A percentile compares a stretch with the other conserved stretches of the same genome.
These are phyloP conservation scores for Colletotrichum simmondsii DNA, from an alignment of 2,329 filamentous ascomycete species.

Conservation along the genomic window DNA sequence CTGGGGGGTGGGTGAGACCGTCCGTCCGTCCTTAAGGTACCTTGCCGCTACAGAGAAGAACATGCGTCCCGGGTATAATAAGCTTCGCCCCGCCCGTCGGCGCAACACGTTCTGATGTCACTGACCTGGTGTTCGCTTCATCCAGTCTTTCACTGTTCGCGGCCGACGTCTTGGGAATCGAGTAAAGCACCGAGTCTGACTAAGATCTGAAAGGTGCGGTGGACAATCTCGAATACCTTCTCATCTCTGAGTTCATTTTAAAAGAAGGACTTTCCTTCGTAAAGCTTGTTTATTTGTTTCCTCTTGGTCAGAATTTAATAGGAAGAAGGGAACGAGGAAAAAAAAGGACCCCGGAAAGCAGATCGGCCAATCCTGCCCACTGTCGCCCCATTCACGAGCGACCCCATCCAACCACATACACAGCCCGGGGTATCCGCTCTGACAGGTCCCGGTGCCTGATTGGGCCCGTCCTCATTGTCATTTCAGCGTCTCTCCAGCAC, in stretches of 20 bases:
- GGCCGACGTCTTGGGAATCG: not conserved
- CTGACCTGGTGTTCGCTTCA: conserved; percentile 19
- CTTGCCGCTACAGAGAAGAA: conserved; percentile 10
- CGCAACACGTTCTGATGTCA: conserved; percentile 31
- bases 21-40: not conserved
- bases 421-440: conserved; percentile 33
- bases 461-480: conserved; percentile 30
- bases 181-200: not conserved
- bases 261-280: not conserved
- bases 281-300: conserved; percentile 21
- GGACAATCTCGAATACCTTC: not conserved
- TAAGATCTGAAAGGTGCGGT: not conserved
- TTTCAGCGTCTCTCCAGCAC: conserved; percentile 30
- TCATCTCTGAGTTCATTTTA: not conserved
- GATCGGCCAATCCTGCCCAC: conserved; percentile 30
- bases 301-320: not conserved
- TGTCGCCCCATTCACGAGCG: conserved; percentile 22
- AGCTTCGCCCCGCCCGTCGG: conserved; percentile 32
- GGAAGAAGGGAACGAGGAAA: not conserved
- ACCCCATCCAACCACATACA: conserved; percentile 31
- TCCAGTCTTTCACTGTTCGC: not conserved
- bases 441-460: conserved; percentile 32
- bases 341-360: conserved; percentile 32
- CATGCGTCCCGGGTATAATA: conserved; percentile 30
- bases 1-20: not conserved